A percentile compares a stretch with the other conserved stretches of the same genome.
Conservation (phyloP, 768 basidiomycete genomes). For the Leccinum rimulosum region DNA sequence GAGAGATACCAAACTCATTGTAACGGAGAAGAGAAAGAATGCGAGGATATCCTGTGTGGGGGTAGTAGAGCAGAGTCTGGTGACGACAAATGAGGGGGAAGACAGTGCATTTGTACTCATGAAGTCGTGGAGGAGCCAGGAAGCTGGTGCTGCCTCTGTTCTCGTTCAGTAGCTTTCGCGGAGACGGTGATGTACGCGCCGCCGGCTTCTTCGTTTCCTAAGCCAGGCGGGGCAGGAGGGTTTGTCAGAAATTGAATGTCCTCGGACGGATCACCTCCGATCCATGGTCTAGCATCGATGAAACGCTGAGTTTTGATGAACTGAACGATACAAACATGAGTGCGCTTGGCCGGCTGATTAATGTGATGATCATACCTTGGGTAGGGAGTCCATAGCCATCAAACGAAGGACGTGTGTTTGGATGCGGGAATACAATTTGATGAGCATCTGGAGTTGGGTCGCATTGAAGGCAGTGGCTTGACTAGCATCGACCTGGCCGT, state of each 20-base stretch:
- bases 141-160: slow-evolving; percentile 31
- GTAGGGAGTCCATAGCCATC: slow-evolving; percentile 99
- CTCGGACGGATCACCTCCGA: slow-evolving; percentile 70
- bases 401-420: slow-evolving; percentile 95
- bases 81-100: slow-evolving; percentile 12
- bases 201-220: slow-evolving; percentile 67
- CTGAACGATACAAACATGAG: slow-evolving; percentile 36
- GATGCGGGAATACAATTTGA: slow-evolving; percentile 91
- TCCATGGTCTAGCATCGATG: slow-evolving; percentile 74
- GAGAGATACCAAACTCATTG: slow-evolving; percentile 26
- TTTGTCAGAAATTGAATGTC: slow-evolving; percentile 55
- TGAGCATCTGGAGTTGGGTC: slow-evolving; percentile 92
- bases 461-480: slow-evolving; percentile 86
- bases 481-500: slow-evolving; percentile 77
- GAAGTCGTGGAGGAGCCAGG: slow-evolving; percentile 26
- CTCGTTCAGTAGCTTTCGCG: slow-evolving; percentile 72
- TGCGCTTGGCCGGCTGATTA: slow-evolving; percentile 7
- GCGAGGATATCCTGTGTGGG: slow-evolving; percentile 29
- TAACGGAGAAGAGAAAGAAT: slow-evolving; percentile 13
- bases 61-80: slow-evolving; percentile 25
- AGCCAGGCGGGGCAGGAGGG: slow-evolving; percentile 69
- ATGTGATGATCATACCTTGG: slow-evolving; percentile 58
- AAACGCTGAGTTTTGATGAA: slow-evolving; percentile 88
- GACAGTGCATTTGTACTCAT: slow-evolving; percentile 25
- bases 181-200: slow-evolving; percentile 87